phyloP scores from a whole-genome alignment of 495 filamentous ascomycete species.

The Cairneyella variabilis region DNA sequence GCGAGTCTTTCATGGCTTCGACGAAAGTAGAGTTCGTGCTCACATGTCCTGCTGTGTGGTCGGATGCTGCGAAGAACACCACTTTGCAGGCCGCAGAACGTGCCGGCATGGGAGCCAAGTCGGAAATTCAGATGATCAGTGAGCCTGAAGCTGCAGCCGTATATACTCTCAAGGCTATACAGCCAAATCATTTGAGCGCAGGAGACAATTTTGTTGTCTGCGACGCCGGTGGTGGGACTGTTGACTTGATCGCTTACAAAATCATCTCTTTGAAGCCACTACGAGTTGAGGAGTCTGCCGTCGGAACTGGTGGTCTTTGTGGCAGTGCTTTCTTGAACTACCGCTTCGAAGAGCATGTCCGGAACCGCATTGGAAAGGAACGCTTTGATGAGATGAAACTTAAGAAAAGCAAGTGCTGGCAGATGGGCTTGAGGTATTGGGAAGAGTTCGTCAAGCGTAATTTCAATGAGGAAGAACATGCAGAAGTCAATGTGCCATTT shows the following conservation, averaged over 20 bases:
- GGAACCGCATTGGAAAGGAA: conserved; percentile 48
- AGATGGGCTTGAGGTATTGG: conserved; percentile 67
- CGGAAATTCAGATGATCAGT: conserved; percentile 62
- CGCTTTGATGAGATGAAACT: conserved; percentile 58
- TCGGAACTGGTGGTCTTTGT: conserved; percentile 62
- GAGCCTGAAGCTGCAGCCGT: conserved; percentile 76
- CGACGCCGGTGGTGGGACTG: conserved; percentile 76
- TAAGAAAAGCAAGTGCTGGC: conserved; percentile 60
- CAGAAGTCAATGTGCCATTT: conserved; percentile 67
- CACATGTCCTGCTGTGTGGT: conserved; percentile 81
- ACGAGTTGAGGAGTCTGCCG: conserved; percentile 59
- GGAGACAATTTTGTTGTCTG: conserved; percentile 73
- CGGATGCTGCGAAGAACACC: conserved; percentile 65
- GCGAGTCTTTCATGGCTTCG: conserved; percentile 55
- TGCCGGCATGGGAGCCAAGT: conserved; percentile 60
- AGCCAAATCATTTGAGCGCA: conserved; percentile 57
- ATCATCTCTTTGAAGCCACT: conserved; percentile 56
- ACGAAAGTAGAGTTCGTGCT: conserved; percentile 65
- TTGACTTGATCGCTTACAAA: conserved; percentile 66
- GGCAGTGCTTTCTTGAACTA: conserved; percentile 70
- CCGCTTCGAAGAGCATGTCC: conserved; percentile 64
- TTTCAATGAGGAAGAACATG: conserved; percentile 69
- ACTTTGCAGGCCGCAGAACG: conserved; percentile 61
- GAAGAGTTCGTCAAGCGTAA: conserved; percentile 69
- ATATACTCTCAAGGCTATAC: conserved; percentile 63